phyloP scores from a whole-genome alignment of 176 grass and related monocot genomes.

The Eragrostis curvula region DNA sequence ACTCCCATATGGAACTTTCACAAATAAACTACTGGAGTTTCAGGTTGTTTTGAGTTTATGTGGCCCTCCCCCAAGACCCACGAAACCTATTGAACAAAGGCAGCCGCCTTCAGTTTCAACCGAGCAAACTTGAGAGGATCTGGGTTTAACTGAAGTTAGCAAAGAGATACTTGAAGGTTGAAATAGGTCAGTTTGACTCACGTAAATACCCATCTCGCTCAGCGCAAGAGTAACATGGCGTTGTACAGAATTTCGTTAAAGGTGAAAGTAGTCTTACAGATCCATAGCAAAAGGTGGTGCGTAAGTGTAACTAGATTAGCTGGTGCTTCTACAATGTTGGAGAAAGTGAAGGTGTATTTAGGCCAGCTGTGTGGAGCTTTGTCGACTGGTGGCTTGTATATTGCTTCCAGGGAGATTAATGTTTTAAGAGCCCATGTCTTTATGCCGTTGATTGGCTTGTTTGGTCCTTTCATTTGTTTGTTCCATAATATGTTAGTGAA shows the following conservation, averaged over 20 bases:
- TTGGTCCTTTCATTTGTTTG: background rate
- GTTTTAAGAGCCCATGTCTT: background rate
- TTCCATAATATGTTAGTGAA: background rate
- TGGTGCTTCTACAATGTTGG: background rate
- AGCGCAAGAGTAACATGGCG: background rate
- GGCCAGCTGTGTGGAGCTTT: background rate
- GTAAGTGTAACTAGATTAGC: background rate
- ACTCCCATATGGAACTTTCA: background rate
- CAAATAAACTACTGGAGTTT: conserved; percentile 36
- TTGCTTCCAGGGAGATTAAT: background rate
- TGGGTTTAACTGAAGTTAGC: background rate
- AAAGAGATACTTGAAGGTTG: background rate
- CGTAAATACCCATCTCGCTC: conserved; percentile 31
- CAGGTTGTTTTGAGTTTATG: conserved; percentile 87
- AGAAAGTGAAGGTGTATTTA: background rate
- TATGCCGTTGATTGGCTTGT: conserved; percentile 1
- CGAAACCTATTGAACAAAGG: conserved; percentile 30
- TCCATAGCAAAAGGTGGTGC: conserved; percentile 19
- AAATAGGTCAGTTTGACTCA: background rate
- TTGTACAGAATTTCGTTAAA: conserved; percentile 36
- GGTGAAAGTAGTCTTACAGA: background rate
- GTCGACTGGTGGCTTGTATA: background rate
- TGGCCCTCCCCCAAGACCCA: conserved; percentile 62
- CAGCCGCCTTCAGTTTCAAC: conserved; percentile 45
- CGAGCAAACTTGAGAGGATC: conserved; percentile 24